Base-by-base conservation (phyloP, 768 basidiomycete genomes). In the Lenzites betulinus region DNA sequence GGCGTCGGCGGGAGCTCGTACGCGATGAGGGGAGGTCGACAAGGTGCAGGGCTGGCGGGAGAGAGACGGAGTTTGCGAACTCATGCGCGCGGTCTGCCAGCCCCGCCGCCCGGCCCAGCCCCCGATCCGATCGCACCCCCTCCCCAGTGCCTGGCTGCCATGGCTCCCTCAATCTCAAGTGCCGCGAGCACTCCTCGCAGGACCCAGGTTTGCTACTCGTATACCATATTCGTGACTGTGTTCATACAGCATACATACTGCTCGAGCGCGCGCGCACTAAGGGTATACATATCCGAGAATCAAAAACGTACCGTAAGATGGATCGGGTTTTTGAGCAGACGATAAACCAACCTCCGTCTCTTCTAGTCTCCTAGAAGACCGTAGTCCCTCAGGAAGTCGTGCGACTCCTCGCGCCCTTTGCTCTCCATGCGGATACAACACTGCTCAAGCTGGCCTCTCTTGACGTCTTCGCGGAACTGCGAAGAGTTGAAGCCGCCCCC, bases 371-470 rank as follows among this genome's bases (percentile, higher is more conserved):
- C 51, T 12, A 54, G 35, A 30, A 64, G 51, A 28, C 51, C 59
- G 28, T 42, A 43, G 3, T 60, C 51, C 18, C 35, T 23, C 54
- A 60, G 12, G 22, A 60, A 64, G 18, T 60, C 63, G n/a, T 43
- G 46, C 28, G 58, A 58, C 36, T 64, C 59, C 28, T 25, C 47
- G 13, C 18, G 28, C 1, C 59, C 58, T n/a, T 42, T 46, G 60
- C 58, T 64, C 25, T 57, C 51, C 35, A 67, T 49, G 51, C 55
- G 48, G 33, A 67, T 47, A 43, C 63, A 64, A 30, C 42, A 70
- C 51, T 83, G 81, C 54, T 71, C 70, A n/a, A 86, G 70, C 23
- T 68, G 72, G 8, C 78, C 78, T 26, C 60, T 63, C 22, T 77
- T 75, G 16, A 88, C 70, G 13, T 78, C 75, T 16, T 60, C 62